Evolutionary conservation across 768 basidiomycete genomes (phyloP).

Genomic region (Tulasnella sp.): DNA sequence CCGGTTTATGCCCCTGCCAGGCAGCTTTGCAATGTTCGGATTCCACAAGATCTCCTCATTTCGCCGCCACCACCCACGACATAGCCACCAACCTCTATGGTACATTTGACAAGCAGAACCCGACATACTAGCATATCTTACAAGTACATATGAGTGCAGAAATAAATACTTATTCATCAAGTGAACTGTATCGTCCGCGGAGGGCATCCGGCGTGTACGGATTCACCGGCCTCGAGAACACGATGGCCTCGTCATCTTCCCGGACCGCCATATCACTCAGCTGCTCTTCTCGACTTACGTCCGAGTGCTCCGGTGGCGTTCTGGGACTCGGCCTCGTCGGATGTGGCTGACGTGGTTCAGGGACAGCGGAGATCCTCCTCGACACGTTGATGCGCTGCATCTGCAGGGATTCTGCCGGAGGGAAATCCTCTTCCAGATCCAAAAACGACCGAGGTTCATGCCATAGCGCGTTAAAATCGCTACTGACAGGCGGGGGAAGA

Average conservation of each 20-base stretch:
- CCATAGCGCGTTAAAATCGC: conserved; percentile 3
- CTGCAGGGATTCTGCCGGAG: neutral
- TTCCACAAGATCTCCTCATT: neutral
- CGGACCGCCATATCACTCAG: neutral
- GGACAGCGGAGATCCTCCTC: neutral
- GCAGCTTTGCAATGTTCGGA: neutral
- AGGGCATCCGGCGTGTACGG: neutral
- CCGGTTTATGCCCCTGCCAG: conserved; percentile 3
- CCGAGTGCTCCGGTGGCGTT: neutral
- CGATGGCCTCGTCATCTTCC: neutral
- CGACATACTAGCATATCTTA: neutral
- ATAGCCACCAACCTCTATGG: neutral
- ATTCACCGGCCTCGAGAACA: neutral
- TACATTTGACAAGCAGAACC: neutral
- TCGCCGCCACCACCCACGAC: neutral
- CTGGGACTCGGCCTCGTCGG: neutral
- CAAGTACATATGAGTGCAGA: neutral
- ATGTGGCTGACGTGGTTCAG: neutral
- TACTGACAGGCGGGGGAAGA: neutral
- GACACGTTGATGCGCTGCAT: neutral
- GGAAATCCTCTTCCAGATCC: neutral
- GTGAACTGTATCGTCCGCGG: neutral
- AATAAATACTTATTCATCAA: neutral
- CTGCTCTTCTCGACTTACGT: neutral
- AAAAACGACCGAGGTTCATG: neutral